Conservation (phyloP, 371 early-diverging fungal species). For the Mucor lusitanicus region DNA sequence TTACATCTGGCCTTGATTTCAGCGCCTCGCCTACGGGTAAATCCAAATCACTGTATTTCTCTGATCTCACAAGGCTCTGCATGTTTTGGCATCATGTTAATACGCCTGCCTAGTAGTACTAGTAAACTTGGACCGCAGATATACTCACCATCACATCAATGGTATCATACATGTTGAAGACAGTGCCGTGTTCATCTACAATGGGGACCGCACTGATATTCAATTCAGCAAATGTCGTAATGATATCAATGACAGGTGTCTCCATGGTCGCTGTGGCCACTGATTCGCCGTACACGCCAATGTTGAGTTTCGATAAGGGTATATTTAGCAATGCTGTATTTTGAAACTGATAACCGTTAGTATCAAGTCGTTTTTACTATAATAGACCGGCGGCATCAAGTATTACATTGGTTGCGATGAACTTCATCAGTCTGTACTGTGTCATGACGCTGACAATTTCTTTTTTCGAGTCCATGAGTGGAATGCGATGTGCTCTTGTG, state of each 20-base stretch:
- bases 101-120: too few species aligned
- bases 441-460: slow-evolving; percentile 78
- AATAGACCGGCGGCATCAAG: not conserved
- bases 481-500: slow-evolving; percentile 74
- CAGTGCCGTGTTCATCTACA: slow-evolving; percentile 75
- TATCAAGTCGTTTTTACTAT: too few species aligned
- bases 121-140: not conserved
- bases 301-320: slow-evolving; percentile 31
- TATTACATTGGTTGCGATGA: slow-evolving; percentile 59
- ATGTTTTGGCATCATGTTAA: not conserved
- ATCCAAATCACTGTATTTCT: slow-evolving; percentile 56
- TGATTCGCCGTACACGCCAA: slow-evolving; percentile 73
- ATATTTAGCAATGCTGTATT: not conserved
- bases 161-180: slow-evolving; percentile 88
- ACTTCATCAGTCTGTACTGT: slow-evolving; percentile 68
- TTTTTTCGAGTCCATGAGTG: slow-evolving; percentile 71
- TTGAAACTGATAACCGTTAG: not conserved
- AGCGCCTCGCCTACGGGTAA: slow-evolving; percentile 81
- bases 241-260: slow-evolving; percentile 78
- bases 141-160: slow-evolving; percentile 80
- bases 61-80: slow-evolving; percentile 31
- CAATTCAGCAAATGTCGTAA: slow-evolving; percentile 76
- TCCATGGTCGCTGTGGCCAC: slow-evolving; percentile 68
- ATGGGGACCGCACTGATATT: slow-evolving; percentile 86
- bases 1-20: slow-evolving; percentile 65